These are phyloP conservation scores for Thymus quinquecostatus DNA, from an alignment of 257 asterid species.

Conservation along the genomic window DNA sequence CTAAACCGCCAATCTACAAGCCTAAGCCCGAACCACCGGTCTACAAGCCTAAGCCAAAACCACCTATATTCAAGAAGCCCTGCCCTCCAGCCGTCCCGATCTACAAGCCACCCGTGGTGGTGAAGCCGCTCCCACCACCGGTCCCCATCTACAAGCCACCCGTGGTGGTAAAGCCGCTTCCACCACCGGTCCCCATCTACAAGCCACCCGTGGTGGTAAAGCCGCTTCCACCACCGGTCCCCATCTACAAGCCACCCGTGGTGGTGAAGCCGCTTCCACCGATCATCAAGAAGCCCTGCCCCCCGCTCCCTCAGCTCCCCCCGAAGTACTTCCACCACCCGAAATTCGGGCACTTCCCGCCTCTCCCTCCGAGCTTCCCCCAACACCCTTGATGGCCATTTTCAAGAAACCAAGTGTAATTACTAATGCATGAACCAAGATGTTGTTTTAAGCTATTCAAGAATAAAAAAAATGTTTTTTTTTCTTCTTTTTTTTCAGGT, in stretches of 20 bases:
- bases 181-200: background rate
- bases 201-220: slow-evolving; percentile 3
- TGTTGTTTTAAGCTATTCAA: slow-evolving; percentile 1
- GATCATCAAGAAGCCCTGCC: slow-evolving; percentile 58
- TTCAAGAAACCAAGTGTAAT: slow-evolving; percentile 24
- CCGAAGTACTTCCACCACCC: slow-evolving; percentile 73
- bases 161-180: background rate
- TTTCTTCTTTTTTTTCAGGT: background rate
- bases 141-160: background rate
- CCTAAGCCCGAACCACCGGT: background rate
- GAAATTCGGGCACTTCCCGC: slow-evolving; percentile 54
- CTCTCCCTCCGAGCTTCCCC: slow-evolving; percentile 53
- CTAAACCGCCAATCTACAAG: background rate
- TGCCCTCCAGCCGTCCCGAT: background rate
- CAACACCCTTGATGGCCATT: slow-evolving; percentile 36
- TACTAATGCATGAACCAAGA: slow-evolving; percentile 25
- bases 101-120: background rate
- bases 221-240: slow-evolving; percentile 49
- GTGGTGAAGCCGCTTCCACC: slow-evolving; percentile 47
- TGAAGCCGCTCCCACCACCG: background rate
- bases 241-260: slow-evolving; percentile 33
- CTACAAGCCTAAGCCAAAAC: slow-evolving; percentile 5
- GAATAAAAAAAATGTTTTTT: background rate
- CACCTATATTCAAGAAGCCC: background rate
- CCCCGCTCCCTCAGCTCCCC: slow-evolving; percentile 62